Conservation (phyloP, 2,329 filamentous ascomycete genomes). For the Raffaelea albimanens region DNA sequence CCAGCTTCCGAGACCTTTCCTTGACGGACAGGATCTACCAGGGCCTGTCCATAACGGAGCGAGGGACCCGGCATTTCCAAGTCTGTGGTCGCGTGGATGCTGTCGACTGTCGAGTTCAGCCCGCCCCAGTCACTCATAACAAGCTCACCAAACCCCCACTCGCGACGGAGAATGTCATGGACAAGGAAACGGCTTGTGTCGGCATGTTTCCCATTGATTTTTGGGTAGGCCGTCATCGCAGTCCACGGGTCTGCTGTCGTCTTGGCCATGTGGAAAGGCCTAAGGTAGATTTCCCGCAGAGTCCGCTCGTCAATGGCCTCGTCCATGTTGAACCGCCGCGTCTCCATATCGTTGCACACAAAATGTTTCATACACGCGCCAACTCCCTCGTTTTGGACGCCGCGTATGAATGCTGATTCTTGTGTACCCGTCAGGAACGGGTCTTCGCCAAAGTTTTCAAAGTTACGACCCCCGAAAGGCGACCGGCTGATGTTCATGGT, state of each 20-base stretch:
- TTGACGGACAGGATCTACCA: slow-evolving; percentile 8
- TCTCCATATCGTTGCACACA: slow-evolving; percentile 66
- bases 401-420: slow-evolving; percentile 5
- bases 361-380: slow-evolving; percentile 31
- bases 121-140: too few relatives aligned
- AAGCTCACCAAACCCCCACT: too few relatives aligned
- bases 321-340: slow-evolving; percentile 55
- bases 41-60: too few relatives aligned
- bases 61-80: too few relatives aligned
- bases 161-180: too few relatives aligned
- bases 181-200: too few relatives aligned
- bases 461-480: slow-evolving; percentile 53
- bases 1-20: too few relatives aligned
- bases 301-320: slow-evolving; percentile 55
- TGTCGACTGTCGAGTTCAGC: too few relatives aligned
- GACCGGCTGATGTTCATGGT: slow-evolving; percentile 47
- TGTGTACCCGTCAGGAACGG: slow-evolving; percentile 20
- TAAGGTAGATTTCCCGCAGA: slow-evolving; percentile 60
- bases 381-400: slow-evolving; percentile 4
- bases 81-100: too few relatives aligned
- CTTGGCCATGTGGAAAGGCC: slow-evolving; percentile 65
- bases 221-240: too few relatives aligned
- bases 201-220: too few relatives aligned
- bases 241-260: slow-evolving; percentile 63
- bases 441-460: slow-evolving; percentile 54